These are phyloP conservation scores for Ramularia collo-cygni DNA, from an alignment of 2,329 filamentous ascomycete genomes.

Conservation along the genomic window DNA sequence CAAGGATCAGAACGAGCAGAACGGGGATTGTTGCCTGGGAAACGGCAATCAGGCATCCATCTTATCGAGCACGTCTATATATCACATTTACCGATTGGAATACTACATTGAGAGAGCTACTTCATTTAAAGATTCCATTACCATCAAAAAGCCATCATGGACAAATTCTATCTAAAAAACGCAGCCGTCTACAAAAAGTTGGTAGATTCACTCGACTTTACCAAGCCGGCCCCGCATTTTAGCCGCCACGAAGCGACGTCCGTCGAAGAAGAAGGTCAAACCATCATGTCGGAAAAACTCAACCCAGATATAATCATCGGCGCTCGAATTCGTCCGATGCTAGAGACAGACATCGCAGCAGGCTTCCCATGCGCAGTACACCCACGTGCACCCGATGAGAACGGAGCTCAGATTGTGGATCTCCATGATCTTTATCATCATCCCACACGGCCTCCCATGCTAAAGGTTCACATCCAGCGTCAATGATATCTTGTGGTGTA, in stretches of 20 bases:
- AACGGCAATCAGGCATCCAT: too few relatives aligned
- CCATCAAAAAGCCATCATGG: conserved; percentile 1
- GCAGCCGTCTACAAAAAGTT: conserved; percentile 3
- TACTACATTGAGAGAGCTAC: too few relatives aligned
- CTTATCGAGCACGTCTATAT: too few relatives aligned
- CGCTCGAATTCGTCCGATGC: conserved; percentile 6
- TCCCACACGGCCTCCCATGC: neutral
- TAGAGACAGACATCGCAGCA: conserved; percentile 1
- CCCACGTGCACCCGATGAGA: neutral
- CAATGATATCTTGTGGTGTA: neutral
- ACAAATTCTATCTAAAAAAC: conserved; percentile 6
- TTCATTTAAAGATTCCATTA: too few relatives aligned
- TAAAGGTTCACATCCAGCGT: conserved; percentile 1
- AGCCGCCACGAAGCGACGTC: conserved; percentile 4
- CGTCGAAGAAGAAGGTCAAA: too few relatives aligned
- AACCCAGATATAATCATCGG: neutral
- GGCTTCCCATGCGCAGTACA: conserved; percentile 3
- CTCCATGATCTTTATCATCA: conserved; percentile 7
- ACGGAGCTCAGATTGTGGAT: conserved; percentile 1
- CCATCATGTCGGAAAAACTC: neutral
- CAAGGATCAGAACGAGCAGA: too few relatives aligned
- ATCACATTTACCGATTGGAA: too few relatives aligned
- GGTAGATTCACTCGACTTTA: conserved; percentile 1
- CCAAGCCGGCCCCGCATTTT: conserved; percentile 4
- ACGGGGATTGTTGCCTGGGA: too few relatives aligned